Conservation (phyloP, 164 flowering plant species). For the Sedum album region DNA sequence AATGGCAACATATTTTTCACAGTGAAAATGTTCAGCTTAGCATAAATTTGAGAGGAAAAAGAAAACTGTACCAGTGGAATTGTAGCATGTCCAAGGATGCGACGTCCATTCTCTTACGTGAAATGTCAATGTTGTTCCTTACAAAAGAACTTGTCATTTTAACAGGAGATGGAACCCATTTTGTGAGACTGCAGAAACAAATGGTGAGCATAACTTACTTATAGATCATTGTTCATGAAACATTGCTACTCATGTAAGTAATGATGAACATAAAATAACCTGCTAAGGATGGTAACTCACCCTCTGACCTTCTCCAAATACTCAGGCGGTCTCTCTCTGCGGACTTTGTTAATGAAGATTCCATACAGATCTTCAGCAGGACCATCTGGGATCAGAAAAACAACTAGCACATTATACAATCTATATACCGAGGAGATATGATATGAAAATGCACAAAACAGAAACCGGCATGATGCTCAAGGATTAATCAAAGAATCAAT, state of each 20-base stretch:
- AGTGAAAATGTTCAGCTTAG: no score
- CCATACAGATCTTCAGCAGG: constrained; percentile 99
- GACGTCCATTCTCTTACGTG: constrained; percentile 96
- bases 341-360: constrained; percentile 80
- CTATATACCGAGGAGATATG: no score
- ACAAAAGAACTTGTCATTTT: constrained; percentile 87
- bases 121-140: constrained; percentile 57
- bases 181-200: constrained; percentile 65
- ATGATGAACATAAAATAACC: background rate
- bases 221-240: background rate
- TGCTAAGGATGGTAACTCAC: constrained; percentile 32
- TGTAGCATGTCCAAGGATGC: constrained; percentile 92
- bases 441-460: no score
- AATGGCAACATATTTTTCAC: no score
- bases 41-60: background rate
- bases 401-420: no score
- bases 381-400: constrained; percentile 48
- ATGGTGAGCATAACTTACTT: constrained; percentile 7
- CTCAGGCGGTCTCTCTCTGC: constrained; percentile 87
- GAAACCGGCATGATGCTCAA: no score
- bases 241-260: background rate
- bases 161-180: constrained; percentile 98
- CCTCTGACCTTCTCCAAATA: constrained; percentile 68
- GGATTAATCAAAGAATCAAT: background rate
- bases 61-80: constrained; percentile 74